Base-by-base conservation (phyloP, 495 filamentous ascomycete species). In the Aspergillus homomorphus region DNA sequence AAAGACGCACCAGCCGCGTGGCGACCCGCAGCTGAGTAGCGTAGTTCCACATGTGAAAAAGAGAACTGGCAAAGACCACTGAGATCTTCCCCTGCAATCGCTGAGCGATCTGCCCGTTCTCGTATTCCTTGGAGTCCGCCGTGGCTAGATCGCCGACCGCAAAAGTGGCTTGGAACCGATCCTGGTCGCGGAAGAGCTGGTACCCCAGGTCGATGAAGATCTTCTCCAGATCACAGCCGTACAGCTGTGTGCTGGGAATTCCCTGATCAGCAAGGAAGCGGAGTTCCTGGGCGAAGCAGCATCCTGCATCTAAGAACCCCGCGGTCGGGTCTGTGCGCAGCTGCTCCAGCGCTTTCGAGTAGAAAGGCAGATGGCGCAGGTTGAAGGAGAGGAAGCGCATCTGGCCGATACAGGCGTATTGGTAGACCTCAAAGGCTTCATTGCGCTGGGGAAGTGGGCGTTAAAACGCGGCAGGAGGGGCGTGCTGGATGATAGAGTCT, bases 121-220 rank as follows among this genome's bases (percentile, higher is more conserved):
- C 33, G 33, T 10, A 38, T 12, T 5, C 33, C 33, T 38, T 2
- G 43, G 54, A 41, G 26, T 63, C 56, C 21, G 53, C 22, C 0
- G 54, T 60, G 3, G 66, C 48, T 21, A 79, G 58, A 48, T 81
- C 75, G 2, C 73, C 76, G 4, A 49, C 51, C 20, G 57, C 53
- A 41, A 75, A 71, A 0, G 43, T 68, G 20, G 57, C 63, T 21
- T 57, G 26, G 10, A 69, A 42, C 0, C 33, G 69, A n/a, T 71
- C 72, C 16, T 64, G 56, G 62, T 85, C 80, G 0, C 64, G 54
- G 55, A 84, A 86, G 1, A 84, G 69, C 8, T 77, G 73, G 54
- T 77, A 82, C 4, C 79, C 80, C 2, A 85, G 64, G 4, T 78
- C 68, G 46, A 85, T 72, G 56, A 83, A 83, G 18, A 72, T 66